Conservation (phyloP, 1,139 yeast genomes). For the Zygosaccharomyces sapae region DNA sequence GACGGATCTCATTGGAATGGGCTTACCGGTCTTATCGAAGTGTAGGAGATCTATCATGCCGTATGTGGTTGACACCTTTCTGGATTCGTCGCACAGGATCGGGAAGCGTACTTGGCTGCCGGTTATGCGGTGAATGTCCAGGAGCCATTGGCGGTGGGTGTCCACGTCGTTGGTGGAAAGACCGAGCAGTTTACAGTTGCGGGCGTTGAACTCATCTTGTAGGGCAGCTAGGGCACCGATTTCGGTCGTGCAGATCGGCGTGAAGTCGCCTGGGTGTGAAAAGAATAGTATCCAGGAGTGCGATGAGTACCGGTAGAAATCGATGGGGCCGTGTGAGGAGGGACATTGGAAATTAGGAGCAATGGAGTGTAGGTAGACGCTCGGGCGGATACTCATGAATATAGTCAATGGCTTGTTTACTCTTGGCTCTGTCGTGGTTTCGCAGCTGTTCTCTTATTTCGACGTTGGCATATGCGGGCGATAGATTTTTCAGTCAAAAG, state of each 20-base stretch:
- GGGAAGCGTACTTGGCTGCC: slow-evolving; percentile 68
- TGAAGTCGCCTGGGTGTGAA: slow-evolving; percentile 85
- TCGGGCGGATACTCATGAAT: slow-evolving; percentile 16
- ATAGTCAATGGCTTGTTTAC: neutral
- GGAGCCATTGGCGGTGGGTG: slow-evolving; percentile 75
- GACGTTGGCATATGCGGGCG: too few species aligned
- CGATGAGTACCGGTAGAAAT: slow-evolving; percentile 72
- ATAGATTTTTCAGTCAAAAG: too few species aligned
- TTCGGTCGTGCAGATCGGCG: slow-evolving; percentile 89
- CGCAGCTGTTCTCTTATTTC: too few species aligned
- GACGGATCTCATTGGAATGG: slow-evolving; percentile 74
- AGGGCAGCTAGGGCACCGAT: slow-evolving; percentile 82
- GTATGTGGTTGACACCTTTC: slow-evolving; percentile 63
- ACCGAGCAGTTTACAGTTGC: slow-evolving; percentile 74
- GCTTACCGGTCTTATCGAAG: slow-evolving; percentile 55
- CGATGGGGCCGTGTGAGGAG: slow-evolving; percentile 68
- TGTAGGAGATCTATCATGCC: slow-evolving; percentile 77
- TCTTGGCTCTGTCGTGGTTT: neutral
- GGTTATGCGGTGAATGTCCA: slow-evolving; percentile 76
- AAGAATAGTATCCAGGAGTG: slow-evolving; percentile 75
- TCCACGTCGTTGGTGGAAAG: slow-evolving; percentile 68
- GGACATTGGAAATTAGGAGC: slow-evolving; percentile 80
- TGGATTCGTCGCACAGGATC: slow-evolving; percentile 70
- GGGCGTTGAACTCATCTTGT: slow-evolving; percentile 74
- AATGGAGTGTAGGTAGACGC: slow-evolving; percentile 50